Conservation (phyloP, 305 asterid species). For the Rubia tinctorum region DNA sequence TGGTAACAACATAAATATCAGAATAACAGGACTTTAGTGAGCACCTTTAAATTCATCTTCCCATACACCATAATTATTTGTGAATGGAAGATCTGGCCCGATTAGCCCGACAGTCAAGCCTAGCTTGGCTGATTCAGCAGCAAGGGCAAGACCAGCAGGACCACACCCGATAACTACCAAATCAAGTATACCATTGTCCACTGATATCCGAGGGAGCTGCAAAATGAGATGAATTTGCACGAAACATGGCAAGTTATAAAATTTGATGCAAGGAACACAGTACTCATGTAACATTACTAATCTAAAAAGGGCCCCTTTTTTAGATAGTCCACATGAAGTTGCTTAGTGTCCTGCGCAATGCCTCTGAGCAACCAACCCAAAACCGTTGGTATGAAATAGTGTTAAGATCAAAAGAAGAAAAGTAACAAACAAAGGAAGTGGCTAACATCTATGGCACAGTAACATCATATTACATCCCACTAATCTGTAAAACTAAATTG, state of each 20-base stretch:
- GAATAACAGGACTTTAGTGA: constrained; percentile 11
- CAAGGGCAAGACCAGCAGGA: constrained; percentile 98
- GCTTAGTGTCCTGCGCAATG: not conserved
- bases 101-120: constrained; percentile 89
- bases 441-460: not conserved
- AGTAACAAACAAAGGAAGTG: not conserved
- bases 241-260: constrained; percentile 5
- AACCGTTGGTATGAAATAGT: not conserved
- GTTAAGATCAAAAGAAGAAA: too few relatives aligned
- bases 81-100: constrained; percentile 98
- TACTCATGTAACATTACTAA: not conserved
- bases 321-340: not conserved
- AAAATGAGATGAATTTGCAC: constrained; percentile 23
- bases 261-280: not conserved
- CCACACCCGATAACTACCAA: constrained; percentile 97
- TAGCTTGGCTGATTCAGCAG: constrained; percentile 94
- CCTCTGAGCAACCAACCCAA: not conserved
- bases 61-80: constrained; percentile 98
- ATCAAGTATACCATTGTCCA: constrained; percentile 58
- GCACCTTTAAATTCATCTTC: constrained; percentile 97
- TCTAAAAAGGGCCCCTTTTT: not conserved
- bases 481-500: not conserved
- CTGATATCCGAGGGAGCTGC: constrained; percentile 74
- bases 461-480: not conserved
- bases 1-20: not conserved